phyloP scores from a whole-genome alignment of 2,329 filamentous ascomycete genomes.

The Sporothrix phasma region DNA sequence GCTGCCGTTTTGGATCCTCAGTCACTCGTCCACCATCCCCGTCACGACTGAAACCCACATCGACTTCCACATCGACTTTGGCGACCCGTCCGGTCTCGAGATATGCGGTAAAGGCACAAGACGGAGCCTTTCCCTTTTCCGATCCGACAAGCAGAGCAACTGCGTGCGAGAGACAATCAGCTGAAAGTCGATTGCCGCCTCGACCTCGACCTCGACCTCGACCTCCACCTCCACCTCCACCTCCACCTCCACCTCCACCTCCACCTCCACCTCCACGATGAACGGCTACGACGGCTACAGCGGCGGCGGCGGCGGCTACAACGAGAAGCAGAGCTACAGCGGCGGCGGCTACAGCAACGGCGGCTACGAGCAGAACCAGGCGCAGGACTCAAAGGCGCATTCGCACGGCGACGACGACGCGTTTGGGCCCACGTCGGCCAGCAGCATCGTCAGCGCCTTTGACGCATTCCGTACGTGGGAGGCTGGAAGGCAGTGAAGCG shows the following conservation, averaged over 20 bases:
- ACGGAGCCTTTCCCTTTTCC: neutral
- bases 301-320: slow-evolving; percentile 44
- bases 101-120: neutral
- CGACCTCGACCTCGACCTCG: neutral
- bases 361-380: neutral
- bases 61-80: too few species aligned
- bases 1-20: too few species aligned
- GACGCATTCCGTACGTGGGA: slow-evolving; percentile 79
- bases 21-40: too few species aligned
- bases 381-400: neutral
- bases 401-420: slow-evolving; percentile 58
- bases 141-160: neutral
- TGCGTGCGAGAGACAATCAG: neutral
- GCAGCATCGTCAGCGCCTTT: slow-evolving; percentile 70
- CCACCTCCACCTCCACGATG: slow-evolving; percentile 39
- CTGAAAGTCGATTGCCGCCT: neutral
- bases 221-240: neutral
- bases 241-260: neutral
- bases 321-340: slow-evolving; percentile 32
- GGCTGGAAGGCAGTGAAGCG: neutral
- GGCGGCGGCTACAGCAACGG: neutral
- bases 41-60: too few species aligned
- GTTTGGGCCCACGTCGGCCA: slow-evolving; percentile 57
- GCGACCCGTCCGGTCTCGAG: neutral
- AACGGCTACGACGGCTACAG: slow-evolving; percentile 77